Percentiles rank a stretch among this genome's conserved stretches.
Evolutionary conservation across 169 alveolate genomes (phyloP).

Genomic region (Theileria orientalis): DNA sequence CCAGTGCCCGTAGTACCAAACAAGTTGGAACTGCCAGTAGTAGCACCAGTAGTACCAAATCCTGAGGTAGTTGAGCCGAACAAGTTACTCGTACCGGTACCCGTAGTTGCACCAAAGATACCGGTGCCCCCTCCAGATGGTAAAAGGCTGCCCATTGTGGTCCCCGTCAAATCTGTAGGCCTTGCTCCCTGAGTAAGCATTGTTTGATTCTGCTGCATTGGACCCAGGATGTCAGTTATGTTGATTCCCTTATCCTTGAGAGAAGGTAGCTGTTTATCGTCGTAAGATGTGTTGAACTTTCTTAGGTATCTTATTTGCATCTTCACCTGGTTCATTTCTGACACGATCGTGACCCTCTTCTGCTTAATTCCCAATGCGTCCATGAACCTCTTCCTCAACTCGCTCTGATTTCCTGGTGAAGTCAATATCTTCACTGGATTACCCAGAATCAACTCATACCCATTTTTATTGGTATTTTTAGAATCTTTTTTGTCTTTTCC

Average conservation of each 20-base stretch:
- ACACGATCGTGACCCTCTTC: neutral
- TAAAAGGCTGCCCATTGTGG: slow-evolving; percentile 14
- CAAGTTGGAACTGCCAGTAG: no score
- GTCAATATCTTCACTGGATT: slow-evolving; percentile 28
- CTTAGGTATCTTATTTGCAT: slow-evolving; percentile 36
- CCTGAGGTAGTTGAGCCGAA: slow-evolving; percentile 16
- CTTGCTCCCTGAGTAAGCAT: neutral
- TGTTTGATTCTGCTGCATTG: no score
- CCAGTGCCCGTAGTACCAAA: no score
- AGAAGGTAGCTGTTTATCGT: slow-evolving; percentile 13
- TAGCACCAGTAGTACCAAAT: slow-evolving; percentile 4
- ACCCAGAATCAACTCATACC: no score
- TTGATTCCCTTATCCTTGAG: slow-evolving; percentile 22
- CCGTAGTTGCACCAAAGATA: neutral
- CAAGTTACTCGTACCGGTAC: slow-evolving; percentile 13
- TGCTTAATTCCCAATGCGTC: slow-evolving; percentile 34
- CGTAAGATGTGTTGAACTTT: slow-evolving; percentile 54
- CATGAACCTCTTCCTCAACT: slow-evolving; percentile 38
- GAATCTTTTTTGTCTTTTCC: neutral
- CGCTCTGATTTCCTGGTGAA: slow-evolving; percentile 40
- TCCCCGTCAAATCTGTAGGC: neutral
- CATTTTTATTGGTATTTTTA: no score
- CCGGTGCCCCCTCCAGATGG: slow-evolving; percentile 9
- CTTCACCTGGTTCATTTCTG: slow-evolving; percentile 29
- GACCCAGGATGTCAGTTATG: slow-evolving; percentile 44